These are phyloP conservation scores for Fomitopsis betulina DNA, from an alignment of 1,284 basidiomycete species.

Conservation along the genomic window DNA sequence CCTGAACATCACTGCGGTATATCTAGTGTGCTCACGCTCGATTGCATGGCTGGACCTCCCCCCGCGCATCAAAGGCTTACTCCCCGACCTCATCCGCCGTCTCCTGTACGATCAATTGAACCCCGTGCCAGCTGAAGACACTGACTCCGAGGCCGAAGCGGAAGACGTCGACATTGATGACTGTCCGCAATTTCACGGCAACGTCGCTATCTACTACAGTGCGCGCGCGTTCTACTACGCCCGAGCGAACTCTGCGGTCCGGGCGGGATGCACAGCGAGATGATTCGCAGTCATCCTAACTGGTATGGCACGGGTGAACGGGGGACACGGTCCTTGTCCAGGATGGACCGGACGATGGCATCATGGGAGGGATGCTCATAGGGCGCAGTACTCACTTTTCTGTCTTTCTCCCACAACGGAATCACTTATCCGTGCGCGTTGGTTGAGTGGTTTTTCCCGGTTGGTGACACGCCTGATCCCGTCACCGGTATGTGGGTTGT, in stretches of 20 bases:
- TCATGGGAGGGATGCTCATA: not conserved
- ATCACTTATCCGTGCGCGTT: constrained; percentile 13
- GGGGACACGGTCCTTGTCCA: not conserved
- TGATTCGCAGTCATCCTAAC: not conserved
- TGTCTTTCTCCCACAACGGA: constrained; percentile 4
- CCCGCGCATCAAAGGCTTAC: not conserved
- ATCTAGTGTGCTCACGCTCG: not conserved
- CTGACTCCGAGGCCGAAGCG: not conserved
- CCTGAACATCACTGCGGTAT: no score
- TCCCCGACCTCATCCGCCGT: constrained; percentile 6
- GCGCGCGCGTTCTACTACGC: constrained; percentile 13
- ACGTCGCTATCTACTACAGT: constrained; percentile 5
- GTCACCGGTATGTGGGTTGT: constrained; percentile 21
- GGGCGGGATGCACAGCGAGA: constrained; percentile 12
- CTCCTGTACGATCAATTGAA: constrained; percentile 9
- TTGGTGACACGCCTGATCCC: constrained; percentile 10
- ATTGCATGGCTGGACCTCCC: not conserved
- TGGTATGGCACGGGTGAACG: not conserved
- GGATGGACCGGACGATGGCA: not conserved
- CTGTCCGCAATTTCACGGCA: not conserved
- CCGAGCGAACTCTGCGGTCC: constrained; percentile 20
- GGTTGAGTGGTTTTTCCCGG: constrained; percentile 13
- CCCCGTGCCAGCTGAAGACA: not conserved
- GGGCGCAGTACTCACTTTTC: constrained; percentile 4
- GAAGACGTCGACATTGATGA: constrained; percentile 1